Evolutionary conservation across 2,329 filamentous ascomycete genomes (phyloP).

Genomic region (Exophiala spinifera): DNA sequence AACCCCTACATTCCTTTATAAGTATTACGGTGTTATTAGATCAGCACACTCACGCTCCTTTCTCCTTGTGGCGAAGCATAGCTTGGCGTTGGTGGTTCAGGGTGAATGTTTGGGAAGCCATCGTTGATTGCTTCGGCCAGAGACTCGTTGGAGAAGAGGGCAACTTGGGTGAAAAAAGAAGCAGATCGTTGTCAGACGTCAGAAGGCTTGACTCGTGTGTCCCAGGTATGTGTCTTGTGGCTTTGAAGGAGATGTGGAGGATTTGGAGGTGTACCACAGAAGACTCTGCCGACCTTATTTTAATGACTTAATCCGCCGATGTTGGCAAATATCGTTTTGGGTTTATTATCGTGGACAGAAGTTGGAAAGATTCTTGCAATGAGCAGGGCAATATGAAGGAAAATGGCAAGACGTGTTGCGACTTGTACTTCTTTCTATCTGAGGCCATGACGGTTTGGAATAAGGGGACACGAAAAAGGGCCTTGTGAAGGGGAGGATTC

Average conservation of each 20-base stretch:
- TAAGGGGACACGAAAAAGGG: not conserved
- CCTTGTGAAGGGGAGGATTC: too few species aligned
- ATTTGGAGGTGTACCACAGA: too few species aligned
- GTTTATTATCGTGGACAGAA: not conserved
- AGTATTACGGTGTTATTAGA: constrained; percentile 2
- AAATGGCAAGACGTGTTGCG: not conserved
- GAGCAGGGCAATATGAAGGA: not conserved
- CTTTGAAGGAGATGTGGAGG: too few species aligned
- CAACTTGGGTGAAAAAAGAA: not conserved
- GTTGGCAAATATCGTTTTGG: not conserved
- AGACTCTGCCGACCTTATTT: too few species aligned
- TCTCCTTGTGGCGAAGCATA: not conserved
- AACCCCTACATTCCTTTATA: not conserved
- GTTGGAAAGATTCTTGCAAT: not conserved
- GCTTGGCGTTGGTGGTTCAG: constrained; percentile 2
- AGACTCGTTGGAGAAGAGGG: not conserved
- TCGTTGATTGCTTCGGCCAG: not conserved
- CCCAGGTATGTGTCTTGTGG: too few species aligned
- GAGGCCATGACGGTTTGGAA: too few species aligned
- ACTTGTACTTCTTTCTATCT: too few species aligned
- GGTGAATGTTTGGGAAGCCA: not conserved
- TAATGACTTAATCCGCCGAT: too few species aligned
- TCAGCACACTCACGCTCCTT: constrained; percentile 1
- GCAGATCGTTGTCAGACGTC: too few species aligned
- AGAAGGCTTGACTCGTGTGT: too few species aligned